Evolutionary conservation across 1,139 yeast species (phyloP).

Genomic region (Insectozyma bohioensis): DNA sequence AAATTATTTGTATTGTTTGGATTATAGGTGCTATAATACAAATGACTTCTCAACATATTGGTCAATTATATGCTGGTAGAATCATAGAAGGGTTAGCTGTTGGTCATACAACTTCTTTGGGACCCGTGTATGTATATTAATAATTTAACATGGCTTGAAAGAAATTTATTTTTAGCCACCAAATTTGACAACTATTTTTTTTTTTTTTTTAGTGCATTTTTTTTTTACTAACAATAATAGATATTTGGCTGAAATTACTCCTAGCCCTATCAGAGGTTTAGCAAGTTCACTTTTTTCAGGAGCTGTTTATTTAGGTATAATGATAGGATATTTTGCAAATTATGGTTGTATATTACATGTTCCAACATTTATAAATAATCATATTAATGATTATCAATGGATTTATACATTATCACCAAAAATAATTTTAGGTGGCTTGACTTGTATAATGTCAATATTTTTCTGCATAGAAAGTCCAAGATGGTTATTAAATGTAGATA

Average conservation of each 20-base stretch:
- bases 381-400: constrained; percentile 34
- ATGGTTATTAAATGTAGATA: constrained; percentile 41
- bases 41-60: constrained; percentile 40
- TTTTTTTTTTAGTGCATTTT: constrained; percentile 1
- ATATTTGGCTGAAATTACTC: constrained; percentile 49
- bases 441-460: constrained; percentile 34
- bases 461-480: constrained; percentile 47
- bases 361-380: constrained; percentile 10
- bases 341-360: constrained; percentile 41
- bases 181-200: neutral
- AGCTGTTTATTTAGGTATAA: constrained; percentile 54
- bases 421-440: constrained; percentile 38
- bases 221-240: constrained; percentile 2
- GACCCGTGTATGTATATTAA: constrained; percentile 35
- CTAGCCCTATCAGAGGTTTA: constrained; percentile 52
- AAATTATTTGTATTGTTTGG: constrained; percentile 45
- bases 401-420: constrained; percentile 37
- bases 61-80: constrained; percentile 56
- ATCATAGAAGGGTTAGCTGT: constrained; percentile 54
- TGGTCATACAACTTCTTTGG: constrained; percentile 59
- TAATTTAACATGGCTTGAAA: neutral
- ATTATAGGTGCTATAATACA: constrained; percentile 49
- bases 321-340: constrained; percentile 51
- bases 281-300: constrained; percentile 53
- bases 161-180: neutral